These are phyloP conservation scores for Erythrobasidium hasegawianum DNA, from an alignment of 1,284 basidiomycete species.

Conservation along the genomic window DNA sequence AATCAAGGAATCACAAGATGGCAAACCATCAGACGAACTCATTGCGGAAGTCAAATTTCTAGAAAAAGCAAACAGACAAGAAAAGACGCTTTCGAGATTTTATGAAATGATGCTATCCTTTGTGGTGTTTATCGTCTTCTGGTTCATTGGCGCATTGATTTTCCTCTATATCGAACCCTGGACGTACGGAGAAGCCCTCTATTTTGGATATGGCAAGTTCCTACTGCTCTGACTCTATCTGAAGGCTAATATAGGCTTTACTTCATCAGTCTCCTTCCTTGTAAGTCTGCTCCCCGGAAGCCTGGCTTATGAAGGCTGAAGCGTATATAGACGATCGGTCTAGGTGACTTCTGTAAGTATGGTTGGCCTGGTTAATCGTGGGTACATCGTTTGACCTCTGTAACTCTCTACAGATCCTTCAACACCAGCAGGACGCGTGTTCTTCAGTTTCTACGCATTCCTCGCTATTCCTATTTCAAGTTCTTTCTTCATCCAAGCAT, in stretches of 20 bases:
- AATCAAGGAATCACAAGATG: conserved; percentile 43
- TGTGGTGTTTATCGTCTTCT: conserved; percentile 48
- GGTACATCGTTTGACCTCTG: neutral
- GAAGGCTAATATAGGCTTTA: conserved; percentile 41
- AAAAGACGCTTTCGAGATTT: conserved; percentile 49
- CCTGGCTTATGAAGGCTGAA: too few species aligned
- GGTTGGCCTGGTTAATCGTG: neutral
- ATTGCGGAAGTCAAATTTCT: conserved; percentile 50
- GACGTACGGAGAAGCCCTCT: conserved; percentile 42
- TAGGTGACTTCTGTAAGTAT: too few species aligned
- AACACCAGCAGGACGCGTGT: neutral
- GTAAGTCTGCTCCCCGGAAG: too few species aligned
- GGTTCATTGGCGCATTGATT: conserved; percentile 42
- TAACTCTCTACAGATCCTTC: neutral
- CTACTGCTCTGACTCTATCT: too few species aligned
- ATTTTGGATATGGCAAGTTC: too few species aligned
- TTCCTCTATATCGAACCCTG: conserved; percentile 32
- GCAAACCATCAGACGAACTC: conserved; percentile 45
- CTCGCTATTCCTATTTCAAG: conserved; percentile 16
- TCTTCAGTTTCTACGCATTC: conserved; percentile 44
- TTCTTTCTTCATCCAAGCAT: neutral
- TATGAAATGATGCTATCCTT: conserved; percentile 49
- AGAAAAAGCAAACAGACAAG: conserved; percentile 47
- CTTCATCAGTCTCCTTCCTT: conserved; percentile 49
- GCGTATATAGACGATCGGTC: too few species aligned